Evolutionary conservation across 352 stramenopile genomes (phyloP).

Genomic region (Globisporangium megalacanthum): DNA sequence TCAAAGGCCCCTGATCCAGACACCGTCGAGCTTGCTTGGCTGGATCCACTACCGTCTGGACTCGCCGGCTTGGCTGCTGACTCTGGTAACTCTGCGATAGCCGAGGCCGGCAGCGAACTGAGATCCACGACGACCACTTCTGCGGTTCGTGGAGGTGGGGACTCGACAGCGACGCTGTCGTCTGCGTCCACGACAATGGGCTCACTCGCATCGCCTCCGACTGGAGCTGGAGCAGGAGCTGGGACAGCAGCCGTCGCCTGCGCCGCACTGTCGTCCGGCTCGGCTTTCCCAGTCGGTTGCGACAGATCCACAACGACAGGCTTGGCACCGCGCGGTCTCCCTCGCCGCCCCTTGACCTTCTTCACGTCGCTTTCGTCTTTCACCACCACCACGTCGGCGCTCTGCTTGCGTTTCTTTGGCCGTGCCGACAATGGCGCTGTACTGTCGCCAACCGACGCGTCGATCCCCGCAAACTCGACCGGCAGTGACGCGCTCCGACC

Average conservation of each 20-base stretch:
- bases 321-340: conserved; percentile 6
- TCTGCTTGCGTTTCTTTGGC: conserved; percentile 38
- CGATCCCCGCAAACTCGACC: conserved; percentile 4
- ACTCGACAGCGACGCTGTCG: neutral
- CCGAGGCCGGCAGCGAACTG: neutral
- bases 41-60: neutral
- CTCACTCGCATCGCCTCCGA: neutral
- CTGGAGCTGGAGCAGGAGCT: neutral
- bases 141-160: neutral
- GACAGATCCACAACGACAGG: neutral
- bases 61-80: neutral
- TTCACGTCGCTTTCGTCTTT: conserved; percentile 19
- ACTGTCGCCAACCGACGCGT: neutral
- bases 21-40: neutral
- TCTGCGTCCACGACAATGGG: neutral
- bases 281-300: neutral
- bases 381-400: conserved; percentile 11
- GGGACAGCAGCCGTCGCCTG: neutral
- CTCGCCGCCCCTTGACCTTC: conserved; percentile 21
- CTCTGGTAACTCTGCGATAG: neutral
- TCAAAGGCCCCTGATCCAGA: neutral
- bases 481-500: neutral
- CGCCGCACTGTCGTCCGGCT: neutral
- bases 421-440: neutral
- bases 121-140: neutral